Percentiles rank a stretch among this genome's conserved stretches.
Conservation (phyloP, 2,329 filamentous ascomycete species). For the Cyclaneusma minus region DNA sequence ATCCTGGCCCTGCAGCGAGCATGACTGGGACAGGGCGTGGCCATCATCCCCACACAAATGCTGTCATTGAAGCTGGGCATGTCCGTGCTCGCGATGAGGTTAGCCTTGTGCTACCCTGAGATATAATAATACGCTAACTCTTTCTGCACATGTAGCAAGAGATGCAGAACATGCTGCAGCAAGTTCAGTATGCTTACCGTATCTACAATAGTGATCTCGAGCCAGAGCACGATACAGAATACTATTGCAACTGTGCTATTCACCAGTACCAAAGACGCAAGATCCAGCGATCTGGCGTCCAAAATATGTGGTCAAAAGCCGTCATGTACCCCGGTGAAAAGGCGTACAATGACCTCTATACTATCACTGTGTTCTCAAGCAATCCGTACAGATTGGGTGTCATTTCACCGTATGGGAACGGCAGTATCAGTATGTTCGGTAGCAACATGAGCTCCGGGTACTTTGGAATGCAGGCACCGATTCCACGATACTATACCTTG, state of each 20-base stretch:
- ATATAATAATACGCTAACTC: not conserved
- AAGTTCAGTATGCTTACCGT: constrained; percentile 21
- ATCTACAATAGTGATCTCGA: constrained; percentile 31
- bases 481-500: constrained; percentile 17
- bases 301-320: constrained; percentile 26
- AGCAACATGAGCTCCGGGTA: constrained; percentile 1
- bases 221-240: constrained; percentile 27
- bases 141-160: constrained; percentile 18
- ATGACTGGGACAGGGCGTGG: too few relatives aligned
- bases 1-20: too few relatives aligned
- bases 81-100: constrained; percentile 24
- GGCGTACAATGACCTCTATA: constrained; percentile 8
- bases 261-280: constrained; percentile 24
- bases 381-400: constrained; percentile 21
- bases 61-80: constrained; percentile 22
- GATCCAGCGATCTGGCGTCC: constrained; percentile 20
- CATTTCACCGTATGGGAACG: constrained; percentile 20
- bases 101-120: not conserved
- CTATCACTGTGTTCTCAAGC: constrained; percentile 11
- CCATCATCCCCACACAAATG: constrained; percentile 19
- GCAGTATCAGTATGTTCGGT: not conserved
- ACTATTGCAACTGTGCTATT: constrained; percentile 23
- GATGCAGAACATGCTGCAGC: constrained; percentile 26
- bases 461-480: constrained; percentile 12
- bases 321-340: constrained; percentile 26